Percentiles rank a stretch among this genome's conserved stretches.
phyloP scores from a whole-genome alignment of 331 rosid genomes.

The Telfairia occidentalis region DNA sequence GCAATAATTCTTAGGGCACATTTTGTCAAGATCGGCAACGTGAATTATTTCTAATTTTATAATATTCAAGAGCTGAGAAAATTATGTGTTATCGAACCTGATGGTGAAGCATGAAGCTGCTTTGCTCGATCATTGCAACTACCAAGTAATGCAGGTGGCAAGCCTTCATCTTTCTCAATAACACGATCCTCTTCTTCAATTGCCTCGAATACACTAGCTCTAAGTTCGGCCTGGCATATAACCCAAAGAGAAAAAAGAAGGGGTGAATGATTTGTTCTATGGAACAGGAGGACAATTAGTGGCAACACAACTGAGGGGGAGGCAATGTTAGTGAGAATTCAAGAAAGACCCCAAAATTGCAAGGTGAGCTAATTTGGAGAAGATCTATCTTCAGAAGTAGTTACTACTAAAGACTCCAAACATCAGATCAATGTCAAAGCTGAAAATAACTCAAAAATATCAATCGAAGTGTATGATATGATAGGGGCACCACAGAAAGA shows the following conservation, averaged over 20 bases:
- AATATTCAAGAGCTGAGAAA: not conserved
- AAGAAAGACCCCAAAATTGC: not conserved
- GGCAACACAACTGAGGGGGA: not conserved
- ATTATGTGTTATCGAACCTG: slow-evolving; percentile 31
- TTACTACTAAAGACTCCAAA: not conserved
- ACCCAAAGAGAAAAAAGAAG: not conserved
- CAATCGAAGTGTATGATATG: not conserved
- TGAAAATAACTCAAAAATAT: not conserved
- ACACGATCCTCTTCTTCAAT: slow-evolving; percentile 97
- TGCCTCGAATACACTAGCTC: slow-evolving; percentile 97
- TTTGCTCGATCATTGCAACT: slow-evolving; percentile 98
- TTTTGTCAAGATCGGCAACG: not conserved
- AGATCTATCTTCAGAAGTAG: not conserved
- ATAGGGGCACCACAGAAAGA: not conserved
- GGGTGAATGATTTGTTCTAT: not conserved
- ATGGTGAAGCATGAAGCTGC: slow-evolving; percentile 95
- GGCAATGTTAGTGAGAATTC: not conserved
- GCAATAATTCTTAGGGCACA: not conserved
- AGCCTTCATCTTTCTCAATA: slow-evolving; percentile 73
- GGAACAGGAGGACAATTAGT: not conserved
- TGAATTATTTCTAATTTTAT: not conserved
- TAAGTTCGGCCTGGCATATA: slow-evolving; percentile 67
- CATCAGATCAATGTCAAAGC: not conserved
- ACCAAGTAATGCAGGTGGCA: slow-evolving; percentile 90
- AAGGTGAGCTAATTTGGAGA: not conserved